These are phyloP conservation scores for Kregervanrija delftensis DNA, from an alignment of 805 yeast species.

Conservation along the genomic window DNA sequence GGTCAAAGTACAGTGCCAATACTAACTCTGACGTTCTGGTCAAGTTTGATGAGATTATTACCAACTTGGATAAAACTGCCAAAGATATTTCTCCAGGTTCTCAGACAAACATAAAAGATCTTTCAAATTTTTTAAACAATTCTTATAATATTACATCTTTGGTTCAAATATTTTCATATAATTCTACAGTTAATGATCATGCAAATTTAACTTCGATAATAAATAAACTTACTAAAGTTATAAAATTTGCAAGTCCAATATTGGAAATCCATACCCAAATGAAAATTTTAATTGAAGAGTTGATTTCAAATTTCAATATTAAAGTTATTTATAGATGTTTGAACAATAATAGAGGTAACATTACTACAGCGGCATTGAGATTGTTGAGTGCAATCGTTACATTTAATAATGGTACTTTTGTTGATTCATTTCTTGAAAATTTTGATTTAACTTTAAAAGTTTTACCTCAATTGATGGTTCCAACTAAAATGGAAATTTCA, in stretches of 20 bases:
- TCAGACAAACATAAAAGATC: constrained; percentile 3
- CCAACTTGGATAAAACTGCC: constrained; percentile 8
- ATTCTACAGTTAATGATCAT: constrained; percentile 45
- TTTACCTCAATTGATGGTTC: constrained; percentile 55
- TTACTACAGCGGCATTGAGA: constrained; percentile 56
- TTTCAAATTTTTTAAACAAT: constrained; percentile 26
- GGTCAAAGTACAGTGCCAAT: constrained; percentile 4
- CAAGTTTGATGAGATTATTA: constrained; percentile 13
- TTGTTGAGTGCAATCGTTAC: constrained; percentile 46
- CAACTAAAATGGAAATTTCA: constrained; percentile 40
- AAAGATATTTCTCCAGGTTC: neutral
- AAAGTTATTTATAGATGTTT: constrained; percentile 66
- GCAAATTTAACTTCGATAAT: constrained; percentile 40
- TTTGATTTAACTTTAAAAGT: constrained; percentile 64
- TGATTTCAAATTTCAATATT: constrained; percentile 46
- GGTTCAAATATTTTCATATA: constrained; percentile 36
- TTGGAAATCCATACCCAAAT: constrained; percentile 20
- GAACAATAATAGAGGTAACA: constrained; percentile 46
- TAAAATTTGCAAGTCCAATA: constrained; percentile 19
- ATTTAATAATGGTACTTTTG: constrained; percentile 41
- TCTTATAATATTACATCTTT: constrained; percentile 26
- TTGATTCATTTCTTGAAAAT: constrained; percentile 51
- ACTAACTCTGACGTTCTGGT: constrained; percentile 8
- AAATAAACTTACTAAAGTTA: constrained; percentile 31
- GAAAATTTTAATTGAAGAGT: constrained; percentile 38